Evolutionary conservation across 225 moss, liverwort and hornwort genomes (phyloP).

Genomic region (Sphagnum tenellum): DNA sequence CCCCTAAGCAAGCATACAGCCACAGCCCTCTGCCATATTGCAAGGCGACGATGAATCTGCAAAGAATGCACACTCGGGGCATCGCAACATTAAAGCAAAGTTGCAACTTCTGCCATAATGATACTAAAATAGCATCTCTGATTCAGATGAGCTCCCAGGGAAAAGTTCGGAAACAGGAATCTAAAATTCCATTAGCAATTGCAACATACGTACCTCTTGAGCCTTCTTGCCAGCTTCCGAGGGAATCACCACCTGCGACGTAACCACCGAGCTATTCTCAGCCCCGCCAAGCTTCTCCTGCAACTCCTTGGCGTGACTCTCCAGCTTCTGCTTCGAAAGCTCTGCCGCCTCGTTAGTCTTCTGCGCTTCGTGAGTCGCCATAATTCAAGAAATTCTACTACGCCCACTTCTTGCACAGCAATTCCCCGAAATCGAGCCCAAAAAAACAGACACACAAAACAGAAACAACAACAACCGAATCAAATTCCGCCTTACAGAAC

Average conservation of each 20-base stretch:
- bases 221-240: conserved; percentile 46
- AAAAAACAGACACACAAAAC: too few species aligned
- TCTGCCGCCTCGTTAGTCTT: conserved; percentile 24
- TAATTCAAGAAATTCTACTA: background rate
- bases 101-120: too few species aligned
- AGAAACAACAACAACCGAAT: too few species aligned
- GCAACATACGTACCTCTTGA: conserved; percentile 30
- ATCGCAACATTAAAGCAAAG: background rate
- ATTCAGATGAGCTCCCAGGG: background rate
- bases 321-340: conserved; percentile 31
- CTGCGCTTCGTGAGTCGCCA: conserved; percentile 37
- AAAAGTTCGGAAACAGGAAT: background rate
- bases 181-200: background rate
- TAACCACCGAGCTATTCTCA: conserved; percentile 33
- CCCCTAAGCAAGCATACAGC: too few species aligned
- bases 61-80: too few species aligned
- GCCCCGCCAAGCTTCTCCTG: conserved; percentile 61
- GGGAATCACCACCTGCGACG: conserved; percentile 40
- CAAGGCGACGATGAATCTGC: too few species aligned
- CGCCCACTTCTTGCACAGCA: too few species aligned
- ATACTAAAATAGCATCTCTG: too few species aligned
- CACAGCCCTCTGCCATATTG: too few species aligned
- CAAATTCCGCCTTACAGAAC: too few species aligned
- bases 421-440: too few species aligned
- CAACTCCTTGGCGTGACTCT: conserved; percentile 47